Conservation (phyloP, 139 green algal species). For the Closterium sp. region DNA sequence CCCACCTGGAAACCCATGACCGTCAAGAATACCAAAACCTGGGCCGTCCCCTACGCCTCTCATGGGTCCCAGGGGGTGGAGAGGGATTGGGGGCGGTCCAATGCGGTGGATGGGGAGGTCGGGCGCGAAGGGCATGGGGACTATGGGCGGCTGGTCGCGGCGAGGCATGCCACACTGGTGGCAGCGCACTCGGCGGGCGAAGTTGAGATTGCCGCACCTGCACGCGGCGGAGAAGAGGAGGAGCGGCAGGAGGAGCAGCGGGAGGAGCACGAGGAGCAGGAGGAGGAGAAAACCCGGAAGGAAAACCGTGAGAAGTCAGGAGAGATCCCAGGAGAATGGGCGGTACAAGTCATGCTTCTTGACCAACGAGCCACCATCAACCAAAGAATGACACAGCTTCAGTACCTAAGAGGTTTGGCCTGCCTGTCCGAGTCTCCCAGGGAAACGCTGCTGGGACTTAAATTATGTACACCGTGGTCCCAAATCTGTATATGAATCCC, state of each 20-base stretch:
- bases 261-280: not conserved
- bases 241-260: not conserved
- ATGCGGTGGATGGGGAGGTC: not conserved
- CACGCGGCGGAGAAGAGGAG: not conserved
- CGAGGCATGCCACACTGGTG: slow-evolving; percentile 19
- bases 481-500: not conserved
- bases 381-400: not conserved
- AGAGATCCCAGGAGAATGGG: not conserved
- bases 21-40: not conserved
- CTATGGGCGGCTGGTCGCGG: not conserved
- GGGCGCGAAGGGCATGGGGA: not conserved
- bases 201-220: slow-evolving; percentile 43
- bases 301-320: not conserved
- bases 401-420: not conserved
- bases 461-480: not conserved
- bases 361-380: too few species aligned
- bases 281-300: too few species aligned
- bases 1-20: not conserved
- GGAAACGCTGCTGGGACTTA: not conserved
- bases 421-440: not conserved
- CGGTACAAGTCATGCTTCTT: not conserved
- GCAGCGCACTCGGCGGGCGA: slow-evolving; percentile 18
- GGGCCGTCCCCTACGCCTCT: not conserved
- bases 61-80: not conserved
- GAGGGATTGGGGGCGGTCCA: not conserved